These are phyloP conservation scores for Lasiodiplodia sp. DNA, from an alignment of 2,329 filamentous ascomycete species.

Conservation along the genomic window DNA sequence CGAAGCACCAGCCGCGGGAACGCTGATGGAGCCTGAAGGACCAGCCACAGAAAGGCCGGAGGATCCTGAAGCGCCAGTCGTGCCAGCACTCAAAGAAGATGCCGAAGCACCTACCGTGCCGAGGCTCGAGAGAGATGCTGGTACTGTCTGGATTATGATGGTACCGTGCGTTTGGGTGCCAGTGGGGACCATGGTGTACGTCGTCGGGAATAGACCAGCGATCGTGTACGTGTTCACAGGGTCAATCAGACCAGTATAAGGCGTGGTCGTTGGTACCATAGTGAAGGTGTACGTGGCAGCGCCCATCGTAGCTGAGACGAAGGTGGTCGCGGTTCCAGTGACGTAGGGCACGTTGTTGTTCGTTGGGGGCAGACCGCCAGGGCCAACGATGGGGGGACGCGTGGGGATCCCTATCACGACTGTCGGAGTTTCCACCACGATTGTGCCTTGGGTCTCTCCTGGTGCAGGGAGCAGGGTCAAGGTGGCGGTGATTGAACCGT, in stretches of 20 bases:
- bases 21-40: too few relatives aligned
- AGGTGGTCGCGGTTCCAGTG: background rate
- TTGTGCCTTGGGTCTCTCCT: background rate
- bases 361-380: background rate
- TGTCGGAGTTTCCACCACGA: conserved; percentile 7
- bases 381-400: background rate
- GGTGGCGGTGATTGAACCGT: background rate
- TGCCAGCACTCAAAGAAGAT: too few relatives aligned
- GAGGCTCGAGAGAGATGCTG: background rate
- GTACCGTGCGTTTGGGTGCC: background rate
- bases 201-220: background rate
- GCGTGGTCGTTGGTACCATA: background rate
- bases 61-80: too few relatives aligned
- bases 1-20: too few relatives aligned
- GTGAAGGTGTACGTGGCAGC: background rate
- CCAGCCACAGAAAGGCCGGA: too few relatives aligned
- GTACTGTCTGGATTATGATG: background rate
- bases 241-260: background rate
- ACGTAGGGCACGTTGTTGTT: background rate
- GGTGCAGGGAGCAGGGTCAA: conserved; percentile 10
- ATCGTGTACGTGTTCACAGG: background rate
- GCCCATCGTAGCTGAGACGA: background rate
- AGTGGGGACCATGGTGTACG: background rate
- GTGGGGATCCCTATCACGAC: background rate
- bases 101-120: too few relatives aligned